Evolutionary conservation across 1,284 basidiomycete species (phyloP), one percentile per base, ranked within the genome.

Genomic region (Ganoderma sp.): DNA sequence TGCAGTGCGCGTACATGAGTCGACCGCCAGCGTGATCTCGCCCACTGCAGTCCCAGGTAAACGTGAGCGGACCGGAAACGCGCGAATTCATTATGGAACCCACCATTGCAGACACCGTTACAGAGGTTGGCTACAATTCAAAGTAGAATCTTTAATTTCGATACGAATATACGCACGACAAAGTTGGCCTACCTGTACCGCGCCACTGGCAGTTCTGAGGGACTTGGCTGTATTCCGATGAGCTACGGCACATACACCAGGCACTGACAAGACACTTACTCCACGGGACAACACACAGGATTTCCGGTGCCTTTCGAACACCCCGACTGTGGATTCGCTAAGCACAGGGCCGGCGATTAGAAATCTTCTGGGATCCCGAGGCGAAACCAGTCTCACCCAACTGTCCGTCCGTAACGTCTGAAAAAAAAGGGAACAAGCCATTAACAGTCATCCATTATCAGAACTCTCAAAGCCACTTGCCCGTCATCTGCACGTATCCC

Each of bases 401-500:
- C 45, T 48, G 7, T 22, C 45, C 45, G n/a, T 48, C 45, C 6
- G 45, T 48, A 9, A 48, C 45, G 9, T 48, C 45, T 48, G 19
- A 19, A 22, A 0, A 48, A 9, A n/a, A 10, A 28, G 37, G 6
- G 6, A 10, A 4, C 37, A 48, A 3, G n/a, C 45, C 0, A 48
- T 48, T 19, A 48, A n/a, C 45, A 2, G 1, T 48, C 3, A 22
- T 22, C 45, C 1, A 22, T 10, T 9, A 19, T 22, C n/a, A 7
- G n/a, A n/a, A 48, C 10, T 19, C 19, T 48, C 45, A 3, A 48
- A 48, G 6, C n/a, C 3, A 61, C 67, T 25, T 12, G 64, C 67
- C 67, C 9, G 67, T 61, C 67, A 68, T 68, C 57, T 68, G 67
- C 17, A 68, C 50, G 17, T 61, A 68, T 7, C 67, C 67, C 2